phyloP scores from a whole-genome alignment of 129 eudicot genomes.

The Saussurea involucrata region DNA sequence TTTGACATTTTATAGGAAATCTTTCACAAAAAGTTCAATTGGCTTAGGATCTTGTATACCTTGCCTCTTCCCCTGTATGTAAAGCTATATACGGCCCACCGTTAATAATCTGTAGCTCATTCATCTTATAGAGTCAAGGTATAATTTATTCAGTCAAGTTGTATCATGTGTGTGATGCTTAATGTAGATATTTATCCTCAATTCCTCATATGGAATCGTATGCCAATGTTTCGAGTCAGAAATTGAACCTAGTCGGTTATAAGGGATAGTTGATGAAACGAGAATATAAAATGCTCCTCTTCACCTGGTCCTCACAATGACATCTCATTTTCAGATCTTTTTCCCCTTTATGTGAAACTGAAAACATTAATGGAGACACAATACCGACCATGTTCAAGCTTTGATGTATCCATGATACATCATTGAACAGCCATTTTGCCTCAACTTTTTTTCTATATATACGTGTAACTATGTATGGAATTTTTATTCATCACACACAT shows the following conservation, averaged over 20 bases:
- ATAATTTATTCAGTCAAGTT: neutral
- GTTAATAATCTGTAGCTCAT: neutral
- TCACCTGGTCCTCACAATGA: conserved; percentile 6
- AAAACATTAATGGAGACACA: neutral
- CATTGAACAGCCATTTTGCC: neutral
- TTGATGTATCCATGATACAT: neutral
- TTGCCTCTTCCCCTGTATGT: no score
- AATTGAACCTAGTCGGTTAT: neutral
- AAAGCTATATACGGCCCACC: neutral
- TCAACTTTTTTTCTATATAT: neutral
- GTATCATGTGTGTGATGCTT: neutral
- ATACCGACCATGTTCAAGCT: conserved; percentile 4
- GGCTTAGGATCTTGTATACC: neutral
- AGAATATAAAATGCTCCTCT: neutral
- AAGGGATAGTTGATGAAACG: neutral
- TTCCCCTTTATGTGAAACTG: neutral
- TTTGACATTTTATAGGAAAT: no score
- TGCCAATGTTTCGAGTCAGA: neutral
- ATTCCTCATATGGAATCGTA: neutral
- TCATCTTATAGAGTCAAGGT: neutral
- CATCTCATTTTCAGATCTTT: neutral
- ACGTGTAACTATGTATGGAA: neutral
- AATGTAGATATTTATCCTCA: neutral
- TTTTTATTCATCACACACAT: neutral
- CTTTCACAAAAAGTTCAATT: neutral